phyloP scores from a whole-genome alignment of 192 early-diverging fungal species.

The Podila verticillata region DNA sequence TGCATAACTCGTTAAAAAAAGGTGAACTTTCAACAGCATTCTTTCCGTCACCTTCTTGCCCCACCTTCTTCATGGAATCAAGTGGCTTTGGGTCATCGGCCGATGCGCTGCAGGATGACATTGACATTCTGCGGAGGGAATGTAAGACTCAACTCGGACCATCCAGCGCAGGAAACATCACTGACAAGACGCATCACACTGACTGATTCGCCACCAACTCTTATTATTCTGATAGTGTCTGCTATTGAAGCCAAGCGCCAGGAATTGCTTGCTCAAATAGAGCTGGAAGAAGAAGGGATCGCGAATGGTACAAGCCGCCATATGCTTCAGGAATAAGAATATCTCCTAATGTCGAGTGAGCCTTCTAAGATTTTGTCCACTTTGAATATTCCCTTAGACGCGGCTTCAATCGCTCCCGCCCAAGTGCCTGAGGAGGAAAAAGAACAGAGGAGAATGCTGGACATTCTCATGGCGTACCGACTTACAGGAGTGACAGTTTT shows the following conservation, averaged over 20 bases:
- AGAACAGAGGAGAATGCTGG: conserved; percentile 31
- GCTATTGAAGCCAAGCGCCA: conserved; percentile 25
- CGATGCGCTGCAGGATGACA: conserved; percentile 22
- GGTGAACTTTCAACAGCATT: no score
- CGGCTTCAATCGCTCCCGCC: background rate
- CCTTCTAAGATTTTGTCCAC: background rate
- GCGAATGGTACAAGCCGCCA: conserved; percentile 10
- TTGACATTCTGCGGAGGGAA: conserved; percentile 35
- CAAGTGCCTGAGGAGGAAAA: conserved; percentile 4
- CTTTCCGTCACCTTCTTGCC: background rate
- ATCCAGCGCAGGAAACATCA: background rate
- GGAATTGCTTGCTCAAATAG: conserved; percentile 19
- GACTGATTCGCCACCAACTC: no score
- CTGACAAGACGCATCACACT: background rate
- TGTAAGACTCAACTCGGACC: background rate
- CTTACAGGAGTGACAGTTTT: conserved; percentile 44
- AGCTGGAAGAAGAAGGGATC: conserved; percentile 24
- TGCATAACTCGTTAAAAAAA: no score
- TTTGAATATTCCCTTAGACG: conserved; percentile 1
- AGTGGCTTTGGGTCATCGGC: conserved; percentile 11
- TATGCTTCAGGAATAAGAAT: background rate
- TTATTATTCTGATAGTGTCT: conserved; percentile 8
- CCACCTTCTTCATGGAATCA: background rate
- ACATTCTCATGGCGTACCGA: conserved; percentile 40
- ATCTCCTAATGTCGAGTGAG: background rate